Percentiles rank a stretch among this genome's conserved stretches.
Conservation (phyloP, 2,329 filamentous ascomycete species). For the Volutella citrinella region DNA sequence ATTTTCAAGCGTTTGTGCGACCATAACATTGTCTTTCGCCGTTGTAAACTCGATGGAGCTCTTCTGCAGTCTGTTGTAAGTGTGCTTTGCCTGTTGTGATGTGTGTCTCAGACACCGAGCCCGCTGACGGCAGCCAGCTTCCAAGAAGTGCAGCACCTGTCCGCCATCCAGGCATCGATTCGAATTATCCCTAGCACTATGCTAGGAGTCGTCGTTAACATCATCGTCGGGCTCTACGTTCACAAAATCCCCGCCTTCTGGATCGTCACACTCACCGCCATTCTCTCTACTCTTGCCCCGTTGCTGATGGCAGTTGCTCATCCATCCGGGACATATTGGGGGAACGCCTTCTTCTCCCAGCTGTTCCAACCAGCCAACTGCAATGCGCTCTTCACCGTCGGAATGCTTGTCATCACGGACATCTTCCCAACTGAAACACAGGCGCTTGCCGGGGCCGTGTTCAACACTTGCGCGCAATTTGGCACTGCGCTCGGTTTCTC, state of each 20-base stretch:
- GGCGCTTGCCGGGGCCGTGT: no score
- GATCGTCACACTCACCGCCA: conserved; percentile 37
- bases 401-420: no score
- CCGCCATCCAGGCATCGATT: conserved; percentile 42
- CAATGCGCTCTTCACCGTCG: no score
- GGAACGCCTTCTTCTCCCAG: conserved; percentile 42
- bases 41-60: conserved; percentile 44
- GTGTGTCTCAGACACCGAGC: background rate
- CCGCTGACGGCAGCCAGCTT: conserved; percentile 33
- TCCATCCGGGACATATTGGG: conserved; percentile 50
- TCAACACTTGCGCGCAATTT: no score
- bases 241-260: conserved; percentile 38
- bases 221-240: conserved; percentile 43
- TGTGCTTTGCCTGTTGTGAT: no score
- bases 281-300: conserved; percentile 43
- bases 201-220: conserved; percentile 40
- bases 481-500: conserved; percentile 40
- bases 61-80: conserved; percentile 45
- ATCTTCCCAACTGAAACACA: no score
- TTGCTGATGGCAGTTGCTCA: conserved; percentile 54
- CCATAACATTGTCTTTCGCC: conserved; percentile 41
- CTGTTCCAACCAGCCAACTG: no score
- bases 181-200: conserved; percentile 44
- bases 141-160: conserved; percentile 45
- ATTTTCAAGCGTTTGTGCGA: conserved; percentile 53